Percentiles rank a stretch among this genome's conserved stretches.
Evolutionary conservation across 2,329 filamentous ascomycete species (phyloP).

Genomic region (Ophiocordyceps camponoti-rufipedis): DNA sequence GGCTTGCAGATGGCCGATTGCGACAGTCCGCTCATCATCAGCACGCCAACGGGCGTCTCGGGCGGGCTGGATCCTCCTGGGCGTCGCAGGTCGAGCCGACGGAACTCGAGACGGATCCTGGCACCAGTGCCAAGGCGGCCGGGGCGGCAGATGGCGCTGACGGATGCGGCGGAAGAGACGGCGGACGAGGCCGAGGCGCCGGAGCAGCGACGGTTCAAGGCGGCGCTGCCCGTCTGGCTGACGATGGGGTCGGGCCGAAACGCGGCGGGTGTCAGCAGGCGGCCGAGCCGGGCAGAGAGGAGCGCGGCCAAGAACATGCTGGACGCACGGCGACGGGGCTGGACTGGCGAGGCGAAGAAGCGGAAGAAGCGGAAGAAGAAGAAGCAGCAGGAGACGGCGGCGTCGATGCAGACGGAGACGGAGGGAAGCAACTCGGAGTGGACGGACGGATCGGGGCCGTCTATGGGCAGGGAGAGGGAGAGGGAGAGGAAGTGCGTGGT

Average conservation of each 20-base stretch:
- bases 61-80: constrained; percentile 31
- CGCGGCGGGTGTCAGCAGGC: constrained; percentile 24
- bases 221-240: constrained; percentile 14
- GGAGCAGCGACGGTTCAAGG: constrained; percentile 4
- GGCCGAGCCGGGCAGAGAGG: constrained; percentile 36
- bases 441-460: constrained; percentile 27
- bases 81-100: constrained; percentile 13
- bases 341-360: constrained; percentile 25
- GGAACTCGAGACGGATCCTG: constrained; percentile 26
- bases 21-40: constrained; percentile 39
- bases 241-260: constrained; percentile 17
- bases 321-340: constrained; percentile 39
- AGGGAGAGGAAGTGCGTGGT: constrained; percentile 29
- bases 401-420: constrained; percentile 5
- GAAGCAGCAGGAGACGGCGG: not conserved
- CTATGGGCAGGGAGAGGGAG: constrained; percentile 6
- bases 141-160: constrained; percentile 14
- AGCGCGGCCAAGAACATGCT: constrained; percentile 44
- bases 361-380: constrained; percentile 5
- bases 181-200: constrained; percentile 6
- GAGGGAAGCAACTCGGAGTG: constrained; percentile 28
- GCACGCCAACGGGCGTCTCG: constrained; percentile 35
- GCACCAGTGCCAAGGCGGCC: constrained; percentile 33
- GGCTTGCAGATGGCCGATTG: constrained; percentile 10
- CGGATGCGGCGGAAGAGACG: constrained; percentile 17